Base-by-base conservation (phyloP, 139 green algal species). In the Chlorella sp. region DNA sequence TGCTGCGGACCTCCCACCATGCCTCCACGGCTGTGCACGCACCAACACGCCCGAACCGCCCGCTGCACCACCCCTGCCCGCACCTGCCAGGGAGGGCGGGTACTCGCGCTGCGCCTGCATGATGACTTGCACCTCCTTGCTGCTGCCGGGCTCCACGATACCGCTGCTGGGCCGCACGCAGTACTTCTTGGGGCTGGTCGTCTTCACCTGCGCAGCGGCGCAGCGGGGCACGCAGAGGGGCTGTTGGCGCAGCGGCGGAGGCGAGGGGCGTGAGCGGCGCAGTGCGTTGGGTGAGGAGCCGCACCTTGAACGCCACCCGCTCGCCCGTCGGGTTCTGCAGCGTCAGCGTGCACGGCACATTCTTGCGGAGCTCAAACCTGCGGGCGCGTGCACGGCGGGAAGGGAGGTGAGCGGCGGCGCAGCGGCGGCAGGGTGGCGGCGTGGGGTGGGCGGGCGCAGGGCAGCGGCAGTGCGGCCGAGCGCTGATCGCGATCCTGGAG, bases 151-250 rank as follows among this genome's bases (percentile, higher is more conserved):
- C 47, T 94, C 88, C n/a, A 95, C 88, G 17, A 92, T 69, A 30
- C 91, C 91, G 18, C 86, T 93, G 89, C 92, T 96, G 47, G 94
- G 94, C 39, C 94, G 88, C 34, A 97, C 94, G 83, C 93, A 96
- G 80, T 97, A 97, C 87, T 97, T 97, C 88, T 96, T 97, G 18
- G 94, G 94, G 30, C 82, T 87, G 38, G 94, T 97, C 30, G 94
- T 97, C 90, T 97, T 97, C 11, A 83, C 64, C 64, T 71, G 64
- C 63, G 64, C 12, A 15, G 51, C 51, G 51, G 51, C 11, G 21
- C n/a, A 3, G 12, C 12, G 51, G 2, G 51, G 15, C 51, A 21
- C 9, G 51, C 51, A 60, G 13, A 60, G 51, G 2, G 51, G 15
- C 15, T 60, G 51, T 23, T 21, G 9, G 51, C 2, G 51, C 51